Conservation (phyloP, 192 early-diverging fungal species). For the Mortierella antarctica region DNA sequence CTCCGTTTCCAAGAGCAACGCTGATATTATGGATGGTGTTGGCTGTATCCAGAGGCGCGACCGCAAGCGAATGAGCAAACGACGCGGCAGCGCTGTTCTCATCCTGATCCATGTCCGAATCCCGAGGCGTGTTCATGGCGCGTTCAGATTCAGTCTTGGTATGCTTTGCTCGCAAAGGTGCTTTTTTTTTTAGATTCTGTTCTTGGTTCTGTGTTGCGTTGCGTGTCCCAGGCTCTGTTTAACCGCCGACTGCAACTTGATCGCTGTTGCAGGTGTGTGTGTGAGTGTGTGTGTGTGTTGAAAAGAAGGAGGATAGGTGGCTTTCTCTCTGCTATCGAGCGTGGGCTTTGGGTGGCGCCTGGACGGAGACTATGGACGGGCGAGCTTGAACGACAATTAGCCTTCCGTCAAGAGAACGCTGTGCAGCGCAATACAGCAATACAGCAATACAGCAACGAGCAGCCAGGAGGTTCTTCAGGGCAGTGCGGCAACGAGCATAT, state of each 20-base stretch:
- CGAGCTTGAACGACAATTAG: too few species aligned
- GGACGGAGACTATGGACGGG: too few species aligned
- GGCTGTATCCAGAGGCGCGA: constrained; percentile 34
- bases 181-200: neutral
- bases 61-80: constrained; percentile 49
- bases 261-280: neutral
- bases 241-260: neutral
- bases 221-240: too few species aligned
- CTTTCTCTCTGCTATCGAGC: too few species aligned
- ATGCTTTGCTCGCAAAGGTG: neutral
- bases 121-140: constrained; percentile 45
- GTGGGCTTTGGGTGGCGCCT: too few species aligned
- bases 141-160: neutral
- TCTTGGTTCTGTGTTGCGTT: neutral
- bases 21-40: constrained; percentile 29
- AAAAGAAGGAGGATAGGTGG: neutral
- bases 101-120: constrained; percentile 42
- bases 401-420: too few species aligned
- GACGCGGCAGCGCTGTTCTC: constrained; percentile 35
- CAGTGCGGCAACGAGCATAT: too few species aligned
- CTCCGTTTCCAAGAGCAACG: constrained; percentile 17
- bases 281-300: neutral
- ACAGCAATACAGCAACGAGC: too few species aligned
- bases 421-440: too few species aligned
- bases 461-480: too few species aligned